Base-by-base conservation (phyloP, 192 early-diverging fungal genomes). In the Coemansia sp. region DNA sequence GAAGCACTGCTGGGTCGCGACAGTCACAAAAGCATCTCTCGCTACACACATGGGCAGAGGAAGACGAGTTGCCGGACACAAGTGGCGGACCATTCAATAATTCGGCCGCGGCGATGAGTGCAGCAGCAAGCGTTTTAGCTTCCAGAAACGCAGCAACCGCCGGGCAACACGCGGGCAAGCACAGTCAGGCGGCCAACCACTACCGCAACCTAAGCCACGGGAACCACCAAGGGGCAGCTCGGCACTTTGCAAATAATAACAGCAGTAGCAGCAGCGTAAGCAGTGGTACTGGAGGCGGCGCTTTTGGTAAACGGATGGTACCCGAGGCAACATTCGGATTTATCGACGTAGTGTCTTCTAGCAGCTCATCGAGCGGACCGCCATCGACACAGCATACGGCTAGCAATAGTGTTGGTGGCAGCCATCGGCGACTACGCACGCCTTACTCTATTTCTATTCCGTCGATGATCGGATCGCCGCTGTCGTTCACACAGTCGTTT, bases 401-500 rank as follows among this genome's bases (percentile, higher is more conserved):
- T 31, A 45, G 41, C 9, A 72, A 55, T 51, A 63, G 68, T 51
- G 25, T 42, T 21, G 59, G 66, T 29, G 57, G 68, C 67, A 58
- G 64, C 62, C 69, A 75, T 21, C 66, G 45, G 38, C 78, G 69
- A 31, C 70, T 73, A 41, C 67, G 70, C 63, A 80, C 73, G 51
- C 73, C 73, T 14, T 75, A 80, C 44, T 80, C 78, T 9, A 76
- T 82, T 45, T 82, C 80, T 7, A 82, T 82, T 17, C 80, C 80
- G 5, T 82, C 80, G 0, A 67, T 76, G 64, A 76, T 82, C 62
- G 75, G 80, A 36, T 82, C 80, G 48, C 80, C 80, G 51, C 66
- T 77, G 25, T 82, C 80, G 3, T 82, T 82, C 45, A 82, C 74
- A 8, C 80, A 82, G 66, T 68, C 80, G 55, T 82, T 82, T 66